Percentiles rank a stretch among this genome's conserved stretches.
Conservation (phyloP, 352 stramenopile genomes). For the Pythium biforme region DNA sequence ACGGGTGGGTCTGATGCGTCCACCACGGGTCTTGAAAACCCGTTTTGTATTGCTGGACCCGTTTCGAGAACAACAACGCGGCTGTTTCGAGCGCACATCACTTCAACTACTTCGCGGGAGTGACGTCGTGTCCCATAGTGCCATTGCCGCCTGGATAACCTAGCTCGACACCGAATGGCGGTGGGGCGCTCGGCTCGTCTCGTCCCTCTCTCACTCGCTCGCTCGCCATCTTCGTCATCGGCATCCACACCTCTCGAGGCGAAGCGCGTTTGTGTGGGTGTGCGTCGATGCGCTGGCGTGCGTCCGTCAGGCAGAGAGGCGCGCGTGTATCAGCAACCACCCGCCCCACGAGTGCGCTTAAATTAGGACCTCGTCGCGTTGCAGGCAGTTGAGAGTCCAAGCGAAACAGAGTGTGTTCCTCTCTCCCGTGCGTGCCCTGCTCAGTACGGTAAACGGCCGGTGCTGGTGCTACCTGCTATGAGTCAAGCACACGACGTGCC, state of each 20-base stretch:
- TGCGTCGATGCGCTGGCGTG: not conserved
- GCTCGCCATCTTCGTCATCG: too few relatives aligned
- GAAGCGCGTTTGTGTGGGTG: not conserved
- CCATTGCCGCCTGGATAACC: not conserved
- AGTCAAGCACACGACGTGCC: not conserved
- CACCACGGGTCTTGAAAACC: conserved; percentile 14
- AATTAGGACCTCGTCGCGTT: not conserved
- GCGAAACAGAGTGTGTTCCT: not conserved
- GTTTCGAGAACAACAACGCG: not conserved
- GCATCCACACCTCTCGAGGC: too few relatives aligned
- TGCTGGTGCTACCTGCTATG: not conserved
- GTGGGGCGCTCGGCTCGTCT: not conserved
- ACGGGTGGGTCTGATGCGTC: not conserved
- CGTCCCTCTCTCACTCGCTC: too few relatives aligned
- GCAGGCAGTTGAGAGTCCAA: not conserved
- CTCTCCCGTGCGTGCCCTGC: not conserved
- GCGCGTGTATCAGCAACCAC: not conserved
- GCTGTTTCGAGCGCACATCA: not conserved
- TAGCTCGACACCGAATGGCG: not conserved
- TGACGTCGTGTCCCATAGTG: not conserved
- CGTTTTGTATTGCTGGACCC: not conserved
- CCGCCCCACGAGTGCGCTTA: not conserved
- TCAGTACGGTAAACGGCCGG: not conserved
- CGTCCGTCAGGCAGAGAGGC: not conserved
- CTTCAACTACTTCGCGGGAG: conserved; percentile 23